phyloP scores from a whole-genome alignment of 495 filamentous ascomycete species.

The Penicillium simplicissimum region DNA sequence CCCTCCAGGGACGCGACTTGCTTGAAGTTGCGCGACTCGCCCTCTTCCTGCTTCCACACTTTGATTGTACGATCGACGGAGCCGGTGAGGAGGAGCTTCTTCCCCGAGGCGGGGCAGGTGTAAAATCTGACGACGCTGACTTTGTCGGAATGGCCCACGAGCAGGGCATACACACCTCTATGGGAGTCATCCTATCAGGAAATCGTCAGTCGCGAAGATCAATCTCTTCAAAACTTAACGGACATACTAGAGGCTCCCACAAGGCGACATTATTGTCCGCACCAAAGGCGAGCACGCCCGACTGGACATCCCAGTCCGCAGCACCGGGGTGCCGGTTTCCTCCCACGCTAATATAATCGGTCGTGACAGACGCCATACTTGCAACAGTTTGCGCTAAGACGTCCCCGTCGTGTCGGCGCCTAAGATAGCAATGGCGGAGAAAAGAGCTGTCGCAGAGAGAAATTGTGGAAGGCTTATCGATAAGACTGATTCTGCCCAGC shows the following conservation, averaged over 20 bases:
- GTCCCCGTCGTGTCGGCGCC: neutral
- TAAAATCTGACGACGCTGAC: conserved; percentile 87
- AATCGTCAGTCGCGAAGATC: conserved; percentile 7
- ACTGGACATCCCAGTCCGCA: conserved; percentile 80
- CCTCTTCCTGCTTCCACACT: conserved; percentile 58
- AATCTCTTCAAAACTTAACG: neutral
- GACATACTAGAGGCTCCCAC: conserved; percentile 79
- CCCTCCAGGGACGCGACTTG: conserved; percentile 54
- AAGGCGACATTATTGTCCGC: conserved; percentile 85
- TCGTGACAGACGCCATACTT: conserved; percentile 47
- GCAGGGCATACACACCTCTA: conserved; percentile 63
- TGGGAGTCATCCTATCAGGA: conserved; percentile 45
- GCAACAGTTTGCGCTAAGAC: neutral
- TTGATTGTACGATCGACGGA: conserved; percentile 78
- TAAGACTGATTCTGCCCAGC: conserved; percentile 34
- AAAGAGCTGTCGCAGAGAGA: conserved; percentile 29
- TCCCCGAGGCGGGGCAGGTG: conserved; percentile 45
- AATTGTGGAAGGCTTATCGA: conserved; percentile 46
- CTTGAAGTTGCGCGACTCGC: conserved; percentile 32
- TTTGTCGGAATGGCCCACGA: conserved; percentile 78
- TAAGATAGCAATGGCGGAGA: conserved; percentile 15
- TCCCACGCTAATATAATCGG: conserved; percentile 76
- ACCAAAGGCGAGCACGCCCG: conserved; percentile 81
- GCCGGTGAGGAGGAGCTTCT: conserved; percentile 69
- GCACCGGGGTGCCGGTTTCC: conserved; percentile 87